Percentiles rank a stretch among this genome's conserved stretches.
Evolutionary conservation across 78 protist species (phyloP).

Genomic region (Speleostelium caveatum): DNA sequence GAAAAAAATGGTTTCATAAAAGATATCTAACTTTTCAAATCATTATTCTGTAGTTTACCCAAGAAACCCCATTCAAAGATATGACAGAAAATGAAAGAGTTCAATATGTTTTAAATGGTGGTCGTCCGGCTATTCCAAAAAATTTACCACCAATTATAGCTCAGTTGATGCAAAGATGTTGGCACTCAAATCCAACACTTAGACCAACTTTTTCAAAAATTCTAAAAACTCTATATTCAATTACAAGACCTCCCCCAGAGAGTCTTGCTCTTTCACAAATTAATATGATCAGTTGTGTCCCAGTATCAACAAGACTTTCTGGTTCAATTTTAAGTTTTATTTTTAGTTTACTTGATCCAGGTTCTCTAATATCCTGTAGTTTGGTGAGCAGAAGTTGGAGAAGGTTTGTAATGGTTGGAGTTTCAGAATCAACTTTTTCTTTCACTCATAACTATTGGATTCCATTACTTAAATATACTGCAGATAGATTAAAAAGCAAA

Average conservation of each 20-base stretch:
- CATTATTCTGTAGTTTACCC: conserved; percentile 51
- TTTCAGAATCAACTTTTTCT: neutral
- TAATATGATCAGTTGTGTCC: neutral
- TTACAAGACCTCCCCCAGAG: conserved; percentile 1
- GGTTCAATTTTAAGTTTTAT: neutral
- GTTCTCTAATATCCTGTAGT: neutral
- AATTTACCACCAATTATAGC: conserved; percentile 9
- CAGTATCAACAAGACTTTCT: neutral
- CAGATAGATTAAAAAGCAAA: too few relatives aligned
- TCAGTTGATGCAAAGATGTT: conserved; percentile 25
- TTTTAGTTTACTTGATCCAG: neutral
- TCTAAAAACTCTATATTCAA: neutral
- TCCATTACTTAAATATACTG: neutral
- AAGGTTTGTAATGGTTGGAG: neutral
- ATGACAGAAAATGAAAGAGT: conserved; percentile 3
- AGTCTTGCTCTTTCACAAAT: neutral
- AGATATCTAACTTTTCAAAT: neutral
- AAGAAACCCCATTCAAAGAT: conserved; percentile 35
- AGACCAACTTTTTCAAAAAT: conserved; percentile 50
- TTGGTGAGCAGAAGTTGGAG: neutral
- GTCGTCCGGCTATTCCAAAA: conserved; percentile 44
- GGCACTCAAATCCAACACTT: conserved; percentile 8
- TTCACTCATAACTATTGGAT: neutral
- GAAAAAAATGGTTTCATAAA: neutral
- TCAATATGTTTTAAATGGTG: conserved; percentile 35